A percentile compares a stretch with the other conserved stretches of the same genome.
phyloP scores from a whole-genome alignment of 2,329 filamentous ascomycete species.

The Tolypocladium ophioglossoides region DNA sequence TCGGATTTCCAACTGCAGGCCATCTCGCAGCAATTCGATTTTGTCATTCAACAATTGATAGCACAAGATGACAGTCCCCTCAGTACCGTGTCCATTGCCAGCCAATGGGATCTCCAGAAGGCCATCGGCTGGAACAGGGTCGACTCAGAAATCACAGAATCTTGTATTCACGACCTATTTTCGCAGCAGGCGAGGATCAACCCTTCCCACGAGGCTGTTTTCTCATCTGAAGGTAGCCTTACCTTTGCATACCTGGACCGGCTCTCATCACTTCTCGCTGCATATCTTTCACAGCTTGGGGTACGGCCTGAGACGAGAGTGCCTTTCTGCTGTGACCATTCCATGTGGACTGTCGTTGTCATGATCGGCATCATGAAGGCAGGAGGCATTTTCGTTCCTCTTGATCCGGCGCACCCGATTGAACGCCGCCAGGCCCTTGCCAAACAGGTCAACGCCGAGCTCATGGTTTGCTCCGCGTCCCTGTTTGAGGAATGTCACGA shows the following conservation, averaged over 20 bases:
- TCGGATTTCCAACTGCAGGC: not conserved
- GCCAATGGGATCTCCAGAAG: not conserved
- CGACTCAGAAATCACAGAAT: not conserved
- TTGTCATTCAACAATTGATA: not conserved
- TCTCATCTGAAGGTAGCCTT: conserved; percentile 32
- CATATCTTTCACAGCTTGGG: conserved; percentile 15
- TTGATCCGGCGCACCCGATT: conserved; percentile 1
- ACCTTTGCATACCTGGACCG: conserved; percentile 28
- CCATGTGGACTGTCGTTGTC: conserved; percentile 3
- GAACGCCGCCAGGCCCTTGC: not conserved
- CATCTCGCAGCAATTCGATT: conserved; percentile 1
- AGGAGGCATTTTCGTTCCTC: conserved; percentile 5
- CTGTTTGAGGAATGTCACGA: not conserved
- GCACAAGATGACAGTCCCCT: not conserved
- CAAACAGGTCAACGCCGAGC: not conserved
- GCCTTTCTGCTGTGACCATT: conserved; percentile 8
- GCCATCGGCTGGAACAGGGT: not conserved
- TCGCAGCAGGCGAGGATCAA: conserved; percentile 20
- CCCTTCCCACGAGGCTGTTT: conserved; percentile 23
- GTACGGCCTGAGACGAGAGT: not conserved
- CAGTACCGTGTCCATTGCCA: not conserved
- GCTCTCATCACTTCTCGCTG: conserved; percentile 24
- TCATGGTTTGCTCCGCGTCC: not conserved
- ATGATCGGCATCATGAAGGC: conserved; percentile 6
- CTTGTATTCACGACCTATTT: conserved; percentile 31